These are phyloP conservation scores for Syzygium syzygioides DNA, from an alignment of 441 rosid species.

Conservation along the genomic window DNA sequence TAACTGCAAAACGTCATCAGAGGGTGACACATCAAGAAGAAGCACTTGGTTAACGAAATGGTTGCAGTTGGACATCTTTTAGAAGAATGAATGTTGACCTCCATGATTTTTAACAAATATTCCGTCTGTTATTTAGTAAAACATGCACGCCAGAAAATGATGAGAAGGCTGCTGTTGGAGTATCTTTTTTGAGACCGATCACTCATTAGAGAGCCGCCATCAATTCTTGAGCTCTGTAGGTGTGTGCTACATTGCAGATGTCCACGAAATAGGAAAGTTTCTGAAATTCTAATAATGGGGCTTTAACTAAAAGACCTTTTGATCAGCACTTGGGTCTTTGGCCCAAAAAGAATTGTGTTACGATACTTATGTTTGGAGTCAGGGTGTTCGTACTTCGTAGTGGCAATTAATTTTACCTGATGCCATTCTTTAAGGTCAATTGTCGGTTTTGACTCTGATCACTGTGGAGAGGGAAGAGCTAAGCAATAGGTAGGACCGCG, in stretches of 20 bases:
- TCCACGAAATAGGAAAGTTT: too few species aligned
- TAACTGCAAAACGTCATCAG: neutral
- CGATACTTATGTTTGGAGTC: neutral
- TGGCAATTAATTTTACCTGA: neutral
- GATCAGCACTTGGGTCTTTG: neutral
- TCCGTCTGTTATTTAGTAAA: too few species aligned
- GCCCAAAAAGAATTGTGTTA: neutral
- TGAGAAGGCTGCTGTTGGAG: too few species aligned
- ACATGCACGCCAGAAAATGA: neutral
- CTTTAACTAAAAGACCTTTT: neutral
- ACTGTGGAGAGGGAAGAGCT: rapidly evolving
- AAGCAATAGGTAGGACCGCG: neutral
- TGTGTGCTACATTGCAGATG: too few species aligned
- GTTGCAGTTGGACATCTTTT: neutral
- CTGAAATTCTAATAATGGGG: too few species aligned
- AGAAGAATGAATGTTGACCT: neutral
- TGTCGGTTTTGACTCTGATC: neutral
- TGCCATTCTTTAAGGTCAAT: neutral
- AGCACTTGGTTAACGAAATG: too few species aligned
- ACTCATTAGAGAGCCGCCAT: too few species aligned
- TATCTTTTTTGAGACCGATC: too few species aligned
- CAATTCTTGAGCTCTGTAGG: too few species aligned
- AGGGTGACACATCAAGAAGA: neutral
- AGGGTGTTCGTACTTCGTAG: neutral
- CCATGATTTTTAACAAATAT: neutral